Evolutionary conservation across 2,329 filamentous ascomycete species (phyloP).

Genomic region (Fusarium nodosum): DNA sequence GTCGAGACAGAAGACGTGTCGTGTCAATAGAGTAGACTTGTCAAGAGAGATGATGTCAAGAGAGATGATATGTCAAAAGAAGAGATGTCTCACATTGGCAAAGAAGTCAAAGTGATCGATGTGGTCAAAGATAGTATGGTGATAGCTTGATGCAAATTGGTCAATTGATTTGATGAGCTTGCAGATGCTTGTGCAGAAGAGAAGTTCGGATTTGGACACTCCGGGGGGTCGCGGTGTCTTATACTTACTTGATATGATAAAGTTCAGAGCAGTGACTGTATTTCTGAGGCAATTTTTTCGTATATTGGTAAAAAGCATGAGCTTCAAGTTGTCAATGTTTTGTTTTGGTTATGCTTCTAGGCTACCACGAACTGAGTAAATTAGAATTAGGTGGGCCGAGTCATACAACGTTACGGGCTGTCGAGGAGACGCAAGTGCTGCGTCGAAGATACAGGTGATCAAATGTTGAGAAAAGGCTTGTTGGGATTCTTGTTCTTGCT

Average conservation of each 20-base stretch:
- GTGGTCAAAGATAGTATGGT: too few relatives aligned
- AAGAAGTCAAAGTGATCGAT: too few relatives aligned
- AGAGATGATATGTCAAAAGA: neutral
- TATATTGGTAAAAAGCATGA: neutral
- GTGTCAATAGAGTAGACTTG: too few relatives aligned
- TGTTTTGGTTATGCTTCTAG: neutral
- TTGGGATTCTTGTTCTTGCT: neutral
- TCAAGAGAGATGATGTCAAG: neutral
- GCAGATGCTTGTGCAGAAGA: neutral
- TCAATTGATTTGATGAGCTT: too few relatives aligned
- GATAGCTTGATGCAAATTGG: too few relatives aligned
- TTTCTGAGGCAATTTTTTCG: neutral
- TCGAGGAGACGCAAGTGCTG: neutral
- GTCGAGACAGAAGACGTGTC: neutral
- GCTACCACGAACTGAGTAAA: neutral
- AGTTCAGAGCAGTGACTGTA: neutral
- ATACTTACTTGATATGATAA: neutral
- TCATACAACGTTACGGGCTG: neutral
- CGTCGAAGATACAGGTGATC: neutral
- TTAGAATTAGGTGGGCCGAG: neutral
- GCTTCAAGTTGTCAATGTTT: neutral
- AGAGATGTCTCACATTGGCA: too few relatives aligned
- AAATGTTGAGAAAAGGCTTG: neutral
- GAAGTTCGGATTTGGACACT: neutral
- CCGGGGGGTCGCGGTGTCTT: neutral